Base-by-base conservation (phyloP, 805 yeast genomes). In the Danielia oregonensis region DNA sequence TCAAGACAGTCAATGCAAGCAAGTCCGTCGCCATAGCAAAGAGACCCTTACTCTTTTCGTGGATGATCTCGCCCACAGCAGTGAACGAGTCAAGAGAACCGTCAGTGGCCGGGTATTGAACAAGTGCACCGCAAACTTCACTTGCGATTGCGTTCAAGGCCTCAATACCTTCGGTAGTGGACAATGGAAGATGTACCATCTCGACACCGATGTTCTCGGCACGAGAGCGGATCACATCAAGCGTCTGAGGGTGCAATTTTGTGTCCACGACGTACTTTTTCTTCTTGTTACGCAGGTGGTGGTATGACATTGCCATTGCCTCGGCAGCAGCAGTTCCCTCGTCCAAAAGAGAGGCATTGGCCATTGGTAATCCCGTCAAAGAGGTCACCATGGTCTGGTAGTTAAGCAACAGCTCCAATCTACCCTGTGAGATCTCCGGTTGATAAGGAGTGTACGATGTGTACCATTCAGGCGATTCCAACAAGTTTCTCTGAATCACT, bases 321-420 rank as follows among this genome's bases (percentile, higher is more conserved):
- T 91, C 98, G 26, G 93, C 96, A 5, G 96, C 97, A 15, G 97
- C 96, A 5, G 96, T 84, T 30, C 93, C 97, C 68, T 93, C 98
- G 61, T 93, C 98, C 48, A 93, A 72, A 33, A 93, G 68, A 2
- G 97, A 91, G 2, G 97, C 95, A 57, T 93, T 93, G 32, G 97
- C 89, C 51, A 93, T 79, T n/a, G 87, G 83, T 63, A 93, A 71
- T 1, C 97, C 98, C 0, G 98, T 93, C 46, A 93, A 72, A 40
- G 93, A 95, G 18, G 88, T 63, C 11, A 93, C 72, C 53, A 91
- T 70, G n/a, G 98, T 93, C 65, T 93, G 98, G 65, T 76, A 93
- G 62, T 93, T 93, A 43, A 93, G 68, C 43, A 93, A 68, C 15
- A 93, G 79, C 64, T 91, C 96, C 50, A 93, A 72, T 51, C 98